Evolutionary conservation across 768 basidiomycete species (phyloP), one percentile per base, ranked within the genome.

Genomic region (Termitomyces sp.): DNA sequence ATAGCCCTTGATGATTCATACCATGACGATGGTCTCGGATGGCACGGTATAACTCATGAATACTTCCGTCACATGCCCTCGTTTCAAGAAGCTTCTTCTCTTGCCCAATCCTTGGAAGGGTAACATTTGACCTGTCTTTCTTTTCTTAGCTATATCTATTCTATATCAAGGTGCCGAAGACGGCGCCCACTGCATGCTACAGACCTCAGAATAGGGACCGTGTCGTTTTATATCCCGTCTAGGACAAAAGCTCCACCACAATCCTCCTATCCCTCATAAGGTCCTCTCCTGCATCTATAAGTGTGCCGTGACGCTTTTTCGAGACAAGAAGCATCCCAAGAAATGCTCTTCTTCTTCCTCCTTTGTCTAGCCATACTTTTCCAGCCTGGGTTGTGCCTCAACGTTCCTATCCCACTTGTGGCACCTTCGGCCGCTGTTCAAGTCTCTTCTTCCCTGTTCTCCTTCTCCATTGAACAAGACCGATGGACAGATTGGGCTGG

Each of bases 401-500:
- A 57, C 35, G 51, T 67, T 39, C 20, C 48, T 3, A 53, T 65
- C 32, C 62, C 62, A 15, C 55, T 60, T 20, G 38, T 45, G 16
- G 45, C 54, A 33, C 62, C 66, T 38, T 28, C 57, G 24, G 49
- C 66, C 32, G 62, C 59, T 9, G 44, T 28, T 32, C 55, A 24
- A 39, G 62, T 65, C 50, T 59, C 61, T 35, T 58, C 61, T 7
- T 81, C 81, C 12, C 72, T 88, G 13, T 65, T 89, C 32, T 87
- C 85, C 0, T 81, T 89, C 64, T 90, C 88, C 35, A 81, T 90
- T 57, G 89, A 89, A 66, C 83, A 87, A 70, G 88, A 90, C 64
- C 76, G 84, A 36, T 90, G 87, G 87, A 75, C 78, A 11, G 88
- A 89, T 62, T 91, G 89, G 88, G 73, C 74, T 12, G 88, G 89